These are phyloP conservation scores for Saccharomycopsis crataegensis DNA, from an alignment of 1,139 yeast genomes.

Conservation along the genomic window DNA sequence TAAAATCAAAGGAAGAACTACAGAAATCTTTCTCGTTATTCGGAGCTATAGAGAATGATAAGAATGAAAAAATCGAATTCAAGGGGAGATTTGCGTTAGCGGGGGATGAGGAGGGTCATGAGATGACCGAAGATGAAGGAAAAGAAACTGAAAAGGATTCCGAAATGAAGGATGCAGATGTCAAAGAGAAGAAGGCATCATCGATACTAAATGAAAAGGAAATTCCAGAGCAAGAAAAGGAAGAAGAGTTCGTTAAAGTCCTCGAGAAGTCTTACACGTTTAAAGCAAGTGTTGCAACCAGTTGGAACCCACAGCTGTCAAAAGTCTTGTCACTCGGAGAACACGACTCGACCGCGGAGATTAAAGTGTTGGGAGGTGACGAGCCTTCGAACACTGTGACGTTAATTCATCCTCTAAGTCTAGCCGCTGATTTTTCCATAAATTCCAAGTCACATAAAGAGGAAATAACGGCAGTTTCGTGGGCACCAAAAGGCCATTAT, in stretches of 20 bases:
- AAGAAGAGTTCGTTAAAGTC: slow-evolving; percentile 28
- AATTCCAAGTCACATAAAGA: slow-evolving; percentile 15
- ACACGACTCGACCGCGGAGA: slow-evolving; percentile 32
- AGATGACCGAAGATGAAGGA: neutral
- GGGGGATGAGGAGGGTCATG: slow-evolving; percentile 12
- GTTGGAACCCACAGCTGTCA: slow-evolving; percentile 35
- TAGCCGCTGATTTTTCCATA: slow-evolving; percentile 10
- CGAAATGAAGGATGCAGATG: slow-evolving; percentile 22
- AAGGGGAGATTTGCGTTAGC: slow-evolving; percentile 28
- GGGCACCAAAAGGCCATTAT: slow-evolving; percentile 58
- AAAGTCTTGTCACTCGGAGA: slow-evolving; percentile 35
- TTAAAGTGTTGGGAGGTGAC: slow-evolving; percentile 26
- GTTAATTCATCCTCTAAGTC: slow-evolving; percentile 23
- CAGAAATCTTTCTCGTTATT: slow-evolving; percentile 29
- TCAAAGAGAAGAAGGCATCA: neutral
- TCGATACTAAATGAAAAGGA: slow-evolving; percentile 11
- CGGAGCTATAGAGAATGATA: slow-evolving; percentile 27
- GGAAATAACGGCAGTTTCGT: slow-evolving; percentile 38
- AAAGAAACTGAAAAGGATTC: slow-evolving; percentile 18
- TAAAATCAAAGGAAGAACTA: slow-evolving; percentile 25
- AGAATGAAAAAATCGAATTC: slow-evolving; percentile 21
- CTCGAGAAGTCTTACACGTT: slow-evolving; percentile 28
- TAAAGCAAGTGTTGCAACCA: slow-evolving; percentile 30
- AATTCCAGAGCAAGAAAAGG: slow-evolving; percentile 5
- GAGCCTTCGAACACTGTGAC: slow-evolving; percentile 18